phyloP scores from a whole-genome alignment of 192 early-diverging fungal species.

The Linnemannia zychae region DNA sequence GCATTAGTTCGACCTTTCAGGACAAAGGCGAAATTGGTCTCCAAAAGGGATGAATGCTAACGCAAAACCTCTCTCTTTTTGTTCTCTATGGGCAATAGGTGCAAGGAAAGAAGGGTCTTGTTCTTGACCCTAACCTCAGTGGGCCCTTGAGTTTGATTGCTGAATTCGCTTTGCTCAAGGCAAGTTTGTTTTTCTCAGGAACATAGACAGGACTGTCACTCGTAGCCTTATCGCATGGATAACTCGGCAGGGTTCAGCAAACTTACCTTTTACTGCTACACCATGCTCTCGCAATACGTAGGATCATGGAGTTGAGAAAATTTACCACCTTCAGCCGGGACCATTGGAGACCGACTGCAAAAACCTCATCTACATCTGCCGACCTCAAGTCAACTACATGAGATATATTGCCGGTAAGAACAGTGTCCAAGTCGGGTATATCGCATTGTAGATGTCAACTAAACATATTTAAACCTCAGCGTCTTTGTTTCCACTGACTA shows the following conservation, averaged over 20 bases:
- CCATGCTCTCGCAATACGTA: constrained; percentile 25
- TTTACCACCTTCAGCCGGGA: constrained; percentile 84
- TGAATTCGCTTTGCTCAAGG: constrained; percentile 90
- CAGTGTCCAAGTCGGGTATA: background rate
- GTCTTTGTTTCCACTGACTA: background rate
- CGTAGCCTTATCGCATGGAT: no score
- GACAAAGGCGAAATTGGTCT: background rate
- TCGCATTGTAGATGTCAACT: no score
- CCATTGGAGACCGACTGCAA: constrained; percentile 78
- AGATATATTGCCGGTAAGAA: constrained; percentile 82
- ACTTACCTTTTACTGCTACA: background rate
- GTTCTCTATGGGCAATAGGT: constrained; percentile 64
- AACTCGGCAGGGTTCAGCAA: no score
- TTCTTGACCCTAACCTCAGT: constrained; percentile 88
- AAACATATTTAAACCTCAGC: background rate
- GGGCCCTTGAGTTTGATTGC: constrained; percentile 89
- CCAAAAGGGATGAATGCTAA: background rate
- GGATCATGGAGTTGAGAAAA: constrained; percentile 97
- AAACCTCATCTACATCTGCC: constrained; percentile 86
- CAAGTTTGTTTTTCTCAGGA: constrained; percentile 31
- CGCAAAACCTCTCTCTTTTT: background rate
- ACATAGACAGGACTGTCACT: background rate
- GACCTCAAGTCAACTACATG: constrained; percentile 85
- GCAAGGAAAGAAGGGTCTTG: constrained; percentile 89
- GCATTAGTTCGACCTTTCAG: background rate